phyloP scores from a whole-genome alignment of 2,329 filamentous ascomycete genomes.

The Cladorrhinum sp. region DNA sequence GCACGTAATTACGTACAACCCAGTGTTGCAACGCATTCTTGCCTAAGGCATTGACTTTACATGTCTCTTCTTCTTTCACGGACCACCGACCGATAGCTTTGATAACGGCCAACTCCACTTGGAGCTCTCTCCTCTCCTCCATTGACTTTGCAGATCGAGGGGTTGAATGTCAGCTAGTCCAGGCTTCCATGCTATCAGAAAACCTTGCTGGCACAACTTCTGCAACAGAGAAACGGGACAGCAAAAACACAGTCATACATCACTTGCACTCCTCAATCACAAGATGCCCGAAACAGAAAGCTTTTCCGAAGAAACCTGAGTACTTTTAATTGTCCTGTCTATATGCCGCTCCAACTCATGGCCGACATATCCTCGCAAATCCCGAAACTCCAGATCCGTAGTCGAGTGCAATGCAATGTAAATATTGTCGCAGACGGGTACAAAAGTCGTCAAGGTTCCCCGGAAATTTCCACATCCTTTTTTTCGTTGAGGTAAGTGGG shows the following conservation, averaged over 20 bases:
- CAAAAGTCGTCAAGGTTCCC: conserved; percentile 18
- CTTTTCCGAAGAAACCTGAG: conserved; percentile 12
- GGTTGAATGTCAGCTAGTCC: background rate
- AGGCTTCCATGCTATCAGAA: background rate
- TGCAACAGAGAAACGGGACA: no score
- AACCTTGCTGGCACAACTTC: background rate
- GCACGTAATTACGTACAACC: conserved; percentile 3
- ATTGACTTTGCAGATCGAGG: background rate
- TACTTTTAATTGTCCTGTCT: conserved; percentile 21
- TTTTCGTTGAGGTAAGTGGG: conserved; percentile 5
- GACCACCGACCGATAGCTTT: background rate
- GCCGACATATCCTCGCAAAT: conserved; percentile 15
- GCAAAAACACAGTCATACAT: no score
- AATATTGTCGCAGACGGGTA: conserved; percentile 15
- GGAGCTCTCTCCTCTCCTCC: background rate
- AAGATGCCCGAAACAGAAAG: background rate
- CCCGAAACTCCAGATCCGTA: conserved; percentile 17
- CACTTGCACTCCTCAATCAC: background rate
- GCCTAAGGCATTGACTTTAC: background rate
- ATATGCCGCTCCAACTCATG: conserved; percentile 14
- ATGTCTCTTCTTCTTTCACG: background rate
- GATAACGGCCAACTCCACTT: conserved; percentile 1
- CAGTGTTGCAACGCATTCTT: background rate
- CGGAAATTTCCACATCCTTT: conserved; percentile 19
- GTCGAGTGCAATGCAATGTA: conserved; percentile 10